Base-by-base conservation (phyloP, 331 rosid genomes). In the Ulmus americana region DNA sequence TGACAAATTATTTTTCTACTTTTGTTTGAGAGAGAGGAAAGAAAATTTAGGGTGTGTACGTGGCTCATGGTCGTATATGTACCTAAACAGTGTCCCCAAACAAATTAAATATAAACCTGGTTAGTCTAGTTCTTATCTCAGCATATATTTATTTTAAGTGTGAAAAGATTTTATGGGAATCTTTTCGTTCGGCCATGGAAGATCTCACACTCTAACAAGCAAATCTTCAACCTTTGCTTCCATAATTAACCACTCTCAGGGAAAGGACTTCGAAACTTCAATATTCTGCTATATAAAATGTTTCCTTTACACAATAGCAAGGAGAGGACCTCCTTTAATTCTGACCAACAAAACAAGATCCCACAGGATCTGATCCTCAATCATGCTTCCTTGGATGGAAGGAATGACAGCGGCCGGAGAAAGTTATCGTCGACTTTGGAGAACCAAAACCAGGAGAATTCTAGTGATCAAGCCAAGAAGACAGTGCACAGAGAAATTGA, bases 401-500 rank as follows among this genome's bases (percentile, higher is more conserved):
- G 10, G 35, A 39, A 48, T 6, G 6, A 7, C 67, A 3, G 20
- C 28, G 20, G 43, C 39, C 28, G 53, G 8, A 45, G 12, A 39
- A 47, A 59, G 55, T 18, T 40, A 12, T 71, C 39, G 35, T 41
- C 55, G 0, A 20, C 45, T 45, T 35, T 9, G 28, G 62, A 70
- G 1, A 13, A 57, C 20, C 3, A 47, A 16, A 28, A 52, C 18
- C 13, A 42, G 2, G 50, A 44, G 2, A 43, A 10, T n/a, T 10
- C 39, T 10, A 63, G 63, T 38, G 46, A 70, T 6, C 20, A 39
- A 7, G 62, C 59, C 35, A 60, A 71, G 60, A 82, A 74, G 83
- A 73, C 73, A 59, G 70, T 65, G 54, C 91, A 84, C 39, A 81
- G 81, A 60, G 91, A 83, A 45, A 73, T 79, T 18, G 91, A 88